Evolutionary conservation across 139 green algal species (phyloP).

Genomic region (Haematococcus lacustris): DNA sequence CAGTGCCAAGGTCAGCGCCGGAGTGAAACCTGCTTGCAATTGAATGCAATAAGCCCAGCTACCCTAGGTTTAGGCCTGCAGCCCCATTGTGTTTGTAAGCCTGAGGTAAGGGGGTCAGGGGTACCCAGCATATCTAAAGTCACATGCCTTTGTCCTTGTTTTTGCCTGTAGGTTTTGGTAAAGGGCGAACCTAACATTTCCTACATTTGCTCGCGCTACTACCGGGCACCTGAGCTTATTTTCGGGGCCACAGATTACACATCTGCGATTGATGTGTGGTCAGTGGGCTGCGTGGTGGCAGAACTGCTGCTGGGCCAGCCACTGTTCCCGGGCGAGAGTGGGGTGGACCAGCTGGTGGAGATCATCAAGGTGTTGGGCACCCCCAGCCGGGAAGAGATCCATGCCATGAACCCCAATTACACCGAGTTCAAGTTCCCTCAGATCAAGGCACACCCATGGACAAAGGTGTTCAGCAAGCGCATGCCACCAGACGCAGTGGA

Average conservation of each 20-base stretch:
- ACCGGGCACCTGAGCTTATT: slow-evolving; percentile 95
- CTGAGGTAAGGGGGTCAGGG: no score
- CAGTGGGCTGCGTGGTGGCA: slow-evolving; percentile 93
- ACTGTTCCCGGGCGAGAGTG: slow-evolving; percentile 87
- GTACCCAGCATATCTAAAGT: no score
- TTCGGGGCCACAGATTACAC: slow-evolving; percentile 99
- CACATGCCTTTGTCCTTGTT: no score
- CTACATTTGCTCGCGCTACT: slow-evolving; percentile 98
- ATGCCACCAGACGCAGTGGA: slow-evolving; percentile 89
- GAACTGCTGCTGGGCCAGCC: slow-evolving; percentile 94
- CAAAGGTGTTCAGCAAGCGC: slow-evolving; percentile 92
- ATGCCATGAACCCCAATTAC: slow-evolving; percentile 99
- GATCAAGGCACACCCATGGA: slow-evolving; percentile 96
- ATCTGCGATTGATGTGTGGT: slow-evolving; percentile 96
- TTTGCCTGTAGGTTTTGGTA: slow-evolving; percentile 67
- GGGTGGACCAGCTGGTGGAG: slow-evolving; percentile 99
- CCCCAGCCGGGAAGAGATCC: slow-evolving; percentile 90
- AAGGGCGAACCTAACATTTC: slow-evolving; percentile 96
- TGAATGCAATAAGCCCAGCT: no score
- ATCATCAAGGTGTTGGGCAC: slow-evolving; percentile 99
- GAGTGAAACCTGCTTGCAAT: no score
- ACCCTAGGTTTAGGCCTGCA: no score
- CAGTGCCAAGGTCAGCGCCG: slow-evolving; percentile 78
- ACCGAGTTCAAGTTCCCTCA: slow-evolving; percentile 98
- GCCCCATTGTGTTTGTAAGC: no score